Base-by-base conservation (phyloP, 768 basidiomycete species). In the Tremella yokohamensis region DNA sequence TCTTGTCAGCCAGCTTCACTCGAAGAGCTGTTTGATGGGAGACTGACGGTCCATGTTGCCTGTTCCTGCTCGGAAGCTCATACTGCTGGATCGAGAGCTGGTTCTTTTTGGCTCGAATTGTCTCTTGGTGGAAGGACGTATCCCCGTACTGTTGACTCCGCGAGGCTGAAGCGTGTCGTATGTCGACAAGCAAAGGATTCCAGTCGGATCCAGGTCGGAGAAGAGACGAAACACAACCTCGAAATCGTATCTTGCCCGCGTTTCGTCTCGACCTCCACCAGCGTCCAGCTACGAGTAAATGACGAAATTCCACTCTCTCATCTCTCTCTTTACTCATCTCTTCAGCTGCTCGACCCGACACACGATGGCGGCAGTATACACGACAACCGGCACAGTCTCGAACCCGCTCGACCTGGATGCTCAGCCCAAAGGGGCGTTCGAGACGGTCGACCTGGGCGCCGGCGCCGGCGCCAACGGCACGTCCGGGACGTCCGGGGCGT, bases 331-430 rank as follows among this genome's bases (percentile, higher is more conserved):
- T 22, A 4, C 3, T 37, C 39, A 51, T 57, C 56, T 52, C 20
- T 12, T 52, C 20, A 2, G 19, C 13, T 26, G 25, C 38, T 15
- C 19, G 11, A 6, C 22, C 42, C n/a, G 42, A 45, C n/a, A 6
- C n/a, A 16, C n/a, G 6, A 45, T 45, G 42, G 15, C 42, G 6
- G 15, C 4, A 4, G n/a, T 70, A 8, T 73, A 61, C 56, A 62
- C 61, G 13, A 73, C 72, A 0, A 57, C 67, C 8, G 72, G 72
- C 8, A 73, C 72, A 1, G 72, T 73, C 3, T 73, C 72, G 0
- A 45, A 62, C 9, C 71, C 72, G 3, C 49, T 73, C 34, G 62
- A 70, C 29, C 53, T 73, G 22, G 63, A 65, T 29, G 52, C 61
- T n/a, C 44, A 53, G 34, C 34, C 60, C n/a, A 61, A 64, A 53